Percentiles rank a stretch among this genome's conserved stretches.
phyloP scores from a whole-genome alignment of 2,329 filamentous ascomycete genomes.

The Chrysoporthe puriensis region DNA sequence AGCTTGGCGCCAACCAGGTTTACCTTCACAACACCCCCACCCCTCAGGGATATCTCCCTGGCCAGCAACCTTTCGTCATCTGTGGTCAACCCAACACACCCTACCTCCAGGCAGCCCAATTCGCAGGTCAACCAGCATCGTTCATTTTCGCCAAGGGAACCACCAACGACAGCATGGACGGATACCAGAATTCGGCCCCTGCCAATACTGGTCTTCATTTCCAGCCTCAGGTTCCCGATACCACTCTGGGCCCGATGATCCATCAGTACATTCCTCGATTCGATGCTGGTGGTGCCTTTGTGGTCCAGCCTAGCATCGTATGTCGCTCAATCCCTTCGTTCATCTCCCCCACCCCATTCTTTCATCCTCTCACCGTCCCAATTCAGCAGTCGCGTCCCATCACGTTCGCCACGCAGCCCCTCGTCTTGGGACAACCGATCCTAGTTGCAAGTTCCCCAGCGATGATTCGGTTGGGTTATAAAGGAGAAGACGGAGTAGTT shows the following conservation, averaged over 20 bases:
- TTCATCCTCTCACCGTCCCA: slow-evolving; percentile 33
- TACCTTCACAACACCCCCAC: slow-evolving; percentile 28
- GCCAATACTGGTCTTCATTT: slow-evolving; percentile 53
- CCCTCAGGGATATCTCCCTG: background rate
- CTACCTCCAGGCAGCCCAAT: background rate
- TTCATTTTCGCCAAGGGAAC: background rate
- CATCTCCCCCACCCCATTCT: slow-evolving; percentile 36
- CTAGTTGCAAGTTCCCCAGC: slow-evolving; percentile 28
- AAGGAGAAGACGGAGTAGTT: slow-evolving; percentile 10
- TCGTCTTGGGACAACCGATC: slow-evolving; percentile 10
- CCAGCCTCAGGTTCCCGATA: slow-evolving; percentile 63
- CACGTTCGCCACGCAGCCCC: slow-evolving; percentile 19
- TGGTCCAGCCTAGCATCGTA: slow-evolving; percentile 25
- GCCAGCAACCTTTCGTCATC: slow-evolving; percentile 16
- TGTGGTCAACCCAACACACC: slow-evolving; percentile 10
- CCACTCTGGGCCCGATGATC: slow-evolving; percentile 56
- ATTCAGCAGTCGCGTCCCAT: slow-evolving; percentile 20
- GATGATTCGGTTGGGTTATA: slow-evolving; percentile 18
- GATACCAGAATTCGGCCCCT: slow-evolving; percentile 49
- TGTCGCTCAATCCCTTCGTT: slow-evolving; percentile 33
- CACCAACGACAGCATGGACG: slow-evolving; percentile 31
- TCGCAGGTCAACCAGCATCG: slow-evolving; percentile 15
- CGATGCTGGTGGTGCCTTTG: slow-evolving; percentile 40
- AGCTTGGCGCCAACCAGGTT: slow-evolving; percentile 28
- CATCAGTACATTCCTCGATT: slow-evolving; percentile 61